Percentiles rank a stretch among this genome's conserved stretches.
These are phyloP conservation scores for Xerocomellus intermedius DNA, from an alignment of 768 basidiomycete genomes.

Conservation along the genomic window DNA sequence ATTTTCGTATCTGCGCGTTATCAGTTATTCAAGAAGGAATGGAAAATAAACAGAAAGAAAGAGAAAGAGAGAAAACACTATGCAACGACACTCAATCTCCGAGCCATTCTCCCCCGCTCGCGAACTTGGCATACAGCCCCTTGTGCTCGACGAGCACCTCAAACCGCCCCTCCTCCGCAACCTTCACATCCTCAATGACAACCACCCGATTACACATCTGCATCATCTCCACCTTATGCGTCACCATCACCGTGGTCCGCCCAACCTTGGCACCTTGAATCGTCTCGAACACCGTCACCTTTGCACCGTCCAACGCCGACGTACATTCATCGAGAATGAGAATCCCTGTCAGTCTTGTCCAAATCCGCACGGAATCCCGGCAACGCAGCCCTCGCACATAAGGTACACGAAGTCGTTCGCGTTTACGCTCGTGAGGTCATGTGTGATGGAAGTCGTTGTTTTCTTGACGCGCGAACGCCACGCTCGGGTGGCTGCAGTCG, in stretches of 20 bases:
- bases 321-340: constrained; percentile 95
- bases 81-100: constrained; percentile 19
- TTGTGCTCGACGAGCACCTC: constrained; percentile 62
- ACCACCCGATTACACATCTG: constrained; percentile 86
- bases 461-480: constrained; percentile 64
- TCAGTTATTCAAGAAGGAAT: neutral
- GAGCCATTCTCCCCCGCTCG: constrained; percentile 73
- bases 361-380: constrained; percentile 85
- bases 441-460: constrained; percentile 69
- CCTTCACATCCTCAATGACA: constrained; percentile 71
- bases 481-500: constrained; percentile 66
- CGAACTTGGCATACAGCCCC: constrained; percentile 76
- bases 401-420: constrained; percentile 87
- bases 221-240: constrained; percentile 91
- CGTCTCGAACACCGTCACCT: constrained; percentile 77
- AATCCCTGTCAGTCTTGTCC: constrained; percentile 53
- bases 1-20: neutral
- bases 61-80: neutral
- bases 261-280: constrained; percentile 62
- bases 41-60: neutral
- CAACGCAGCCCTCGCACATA: constrained; percentile 73
- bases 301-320: constrained; percentile 82
- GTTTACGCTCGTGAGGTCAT: constrained; percentile 85
- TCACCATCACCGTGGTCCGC: constrained; percentile 87
- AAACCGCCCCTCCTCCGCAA: constrained; percentile 79